Percentiles rank a stretch among this genome's conserved stretches.
phyloP scores from a whole-genome alignment of 345 rosid genomes.

The Syzygium aqueum region DNA sequence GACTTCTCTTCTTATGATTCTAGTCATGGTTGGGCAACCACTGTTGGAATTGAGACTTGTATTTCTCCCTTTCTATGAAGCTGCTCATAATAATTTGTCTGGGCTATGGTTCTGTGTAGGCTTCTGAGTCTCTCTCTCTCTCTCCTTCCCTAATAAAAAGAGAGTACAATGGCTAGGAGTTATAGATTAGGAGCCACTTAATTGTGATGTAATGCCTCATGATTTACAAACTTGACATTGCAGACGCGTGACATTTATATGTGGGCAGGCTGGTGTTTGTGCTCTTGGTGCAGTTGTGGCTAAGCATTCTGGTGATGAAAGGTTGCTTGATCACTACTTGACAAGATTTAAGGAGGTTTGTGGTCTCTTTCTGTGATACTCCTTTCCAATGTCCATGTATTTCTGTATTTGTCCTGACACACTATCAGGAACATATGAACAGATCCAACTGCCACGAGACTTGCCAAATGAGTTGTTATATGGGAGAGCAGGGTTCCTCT shows the following conservation, averaged over 20 bases:
- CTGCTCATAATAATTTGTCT: background rate
- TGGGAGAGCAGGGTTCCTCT: conserved; percentile 55
- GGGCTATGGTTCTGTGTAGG: background rate
- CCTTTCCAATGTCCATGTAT: background rate
- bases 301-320: conserved; percentile 42
- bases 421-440: background rate
- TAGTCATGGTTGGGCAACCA: background rate
- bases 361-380: background rate
- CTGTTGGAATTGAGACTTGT: background rate
- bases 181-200: background rate
- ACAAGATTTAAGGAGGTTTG: conserved; percentile 39
- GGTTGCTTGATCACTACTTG: conserved; percentile 31
- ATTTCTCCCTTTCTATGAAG: background rate
- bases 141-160: background rate
- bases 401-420: background rate
- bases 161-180: background rate
- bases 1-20: background rate
- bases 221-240: background rate
- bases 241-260: conserved; percentile 53
- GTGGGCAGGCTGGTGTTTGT: conserved; percentile 66
- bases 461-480: conserved; percentile 49
- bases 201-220: background rate
- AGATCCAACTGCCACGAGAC: conserved; percentile 43
- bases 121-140: background rate
- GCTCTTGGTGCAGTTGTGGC: conserved; percentile 68